phyloP scores from a whole-genome alignment of 805 yeast species.

The Cyberlindnera sargentensis region DNA sequence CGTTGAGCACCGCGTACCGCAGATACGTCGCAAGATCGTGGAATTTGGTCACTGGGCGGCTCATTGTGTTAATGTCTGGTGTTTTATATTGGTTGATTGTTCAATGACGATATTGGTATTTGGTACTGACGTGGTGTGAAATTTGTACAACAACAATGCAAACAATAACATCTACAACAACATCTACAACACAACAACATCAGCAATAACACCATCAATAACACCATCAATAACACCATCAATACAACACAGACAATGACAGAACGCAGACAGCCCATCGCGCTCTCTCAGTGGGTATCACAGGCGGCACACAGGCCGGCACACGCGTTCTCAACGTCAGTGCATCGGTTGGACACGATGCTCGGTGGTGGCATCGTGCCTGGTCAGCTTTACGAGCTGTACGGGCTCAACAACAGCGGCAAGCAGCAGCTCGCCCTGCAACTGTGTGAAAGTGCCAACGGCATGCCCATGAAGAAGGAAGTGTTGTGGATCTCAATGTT shows the following conservation, averaged over 20 bases:
- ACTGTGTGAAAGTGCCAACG: conserved; percentile 8
- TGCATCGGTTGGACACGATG: conserved; percentile 11
- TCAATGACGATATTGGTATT: no score
- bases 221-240: not conserved
- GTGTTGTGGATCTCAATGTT: conserved; percentile 21
- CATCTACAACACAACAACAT: not conserved
- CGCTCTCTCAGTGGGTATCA: conserved; percentile 15
- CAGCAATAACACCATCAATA: not conserved
- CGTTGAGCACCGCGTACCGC: conserved; percentile 12
- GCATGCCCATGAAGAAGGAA: conserved; percentile 6
- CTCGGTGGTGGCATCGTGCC: conserved; percentile 21
- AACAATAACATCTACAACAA: not conserved
- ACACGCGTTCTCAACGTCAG: conserved; percentile 11
- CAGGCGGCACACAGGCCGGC: conserved; percentile 12
- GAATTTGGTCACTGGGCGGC: not conserved
- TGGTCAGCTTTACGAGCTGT: conserved; percentile 19
- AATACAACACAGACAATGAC: not conserved
- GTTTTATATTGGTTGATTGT: no score
- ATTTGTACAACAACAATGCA: not conserved
- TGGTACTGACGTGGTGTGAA: not conserved
- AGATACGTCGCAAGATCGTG: conserved; percentile 8
- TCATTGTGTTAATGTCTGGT: no score
- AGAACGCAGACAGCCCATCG: conserved; percentile 3
- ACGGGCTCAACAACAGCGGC: conserved; percentile 19
- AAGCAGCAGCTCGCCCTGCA: conserved; percentile 10